These are phyloP conservation scores for Plasmodium sp. DNA, from an alignment of 169 alveolate genomes.

Conservation along the genomic window DNA sequence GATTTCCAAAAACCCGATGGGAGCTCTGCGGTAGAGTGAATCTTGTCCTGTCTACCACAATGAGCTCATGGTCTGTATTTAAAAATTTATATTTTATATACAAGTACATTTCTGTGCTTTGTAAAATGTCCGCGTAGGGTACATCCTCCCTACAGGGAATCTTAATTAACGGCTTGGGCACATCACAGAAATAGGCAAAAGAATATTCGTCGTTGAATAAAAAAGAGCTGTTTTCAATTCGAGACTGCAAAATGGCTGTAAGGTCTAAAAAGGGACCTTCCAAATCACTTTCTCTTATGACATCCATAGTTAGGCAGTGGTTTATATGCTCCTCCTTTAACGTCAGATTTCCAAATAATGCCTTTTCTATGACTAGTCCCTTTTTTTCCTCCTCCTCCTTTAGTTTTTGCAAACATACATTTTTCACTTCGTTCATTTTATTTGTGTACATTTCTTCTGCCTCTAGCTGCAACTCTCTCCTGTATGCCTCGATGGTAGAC, in stretches of 20 bases:
- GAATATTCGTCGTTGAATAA: conserved; percentile 52
- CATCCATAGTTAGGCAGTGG: conserved; percentile 24
- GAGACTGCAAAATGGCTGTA: conserved; percentile 38
- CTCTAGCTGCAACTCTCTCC: conserved; percentile 16
- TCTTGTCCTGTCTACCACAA: conserved; percentile 51
- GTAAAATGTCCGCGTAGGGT: conserved; percentile 17
- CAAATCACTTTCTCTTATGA: conserved; percentile 35
- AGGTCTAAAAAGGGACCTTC: conserved; percentile 59
- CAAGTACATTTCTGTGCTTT: conserved; percentile 63
- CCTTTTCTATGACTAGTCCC: conserved; percentile 61
- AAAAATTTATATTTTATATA: conserved; percentile 60
- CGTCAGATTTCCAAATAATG: conserved; percentile 48
- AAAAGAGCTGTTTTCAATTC: conserved; percentile 51
- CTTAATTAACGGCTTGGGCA: conserved; percentile 59
- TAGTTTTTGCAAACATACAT: conserved; percentile 5
- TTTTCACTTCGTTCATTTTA: conserved; percentile 49
- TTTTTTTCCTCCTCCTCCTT: conserved; percentile 33
- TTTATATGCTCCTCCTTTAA: conserved; percentile 52
- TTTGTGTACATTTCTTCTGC: conserved; percentile 30
- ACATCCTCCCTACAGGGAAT: neutral
- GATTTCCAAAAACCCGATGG: conserved; percentile 58
- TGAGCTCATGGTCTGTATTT: conserved; percentile 56
- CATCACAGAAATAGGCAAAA: conserved; percentile 47
- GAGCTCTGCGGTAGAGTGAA: conserved; percentile 60
- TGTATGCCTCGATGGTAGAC: conserved; percentile 2